Evolutionary conservation across 495 filamentous ascomycete genomes (phyloP).

Genomic region (Neurospora sp.): DNA sequence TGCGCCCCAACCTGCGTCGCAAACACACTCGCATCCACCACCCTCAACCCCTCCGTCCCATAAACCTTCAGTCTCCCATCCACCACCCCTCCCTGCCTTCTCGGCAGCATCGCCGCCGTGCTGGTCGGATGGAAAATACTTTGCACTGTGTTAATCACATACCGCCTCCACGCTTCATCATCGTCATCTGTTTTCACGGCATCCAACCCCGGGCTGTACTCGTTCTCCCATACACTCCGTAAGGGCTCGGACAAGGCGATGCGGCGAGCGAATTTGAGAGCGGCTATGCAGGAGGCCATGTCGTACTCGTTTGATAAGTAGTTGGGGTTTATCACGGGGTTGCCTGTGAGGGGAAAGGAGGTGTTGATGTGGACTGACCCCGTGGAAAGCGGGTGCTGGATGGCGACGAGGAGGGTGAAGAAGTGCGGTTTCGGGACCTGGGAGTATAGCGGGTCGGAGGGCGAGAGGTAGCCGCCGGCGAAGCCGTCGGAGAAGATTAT

Average conservation of each 20-base stretch:
- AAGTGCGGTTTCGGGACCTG: slow-evolving; percentile 16
- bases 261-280: slow-evolving; percentile 11
- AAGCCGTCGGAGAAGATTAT: slow-evolving; percentile 23
- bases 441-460: slow-evolving; percentile 14
- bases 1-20: slow-evolving; percentile 22
- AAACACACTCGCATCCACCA: slow-evolving; percentile 26
- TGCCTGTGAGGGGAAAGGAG: not conserved
- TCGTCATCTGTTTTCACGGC: slow-evolving; percentile 9
- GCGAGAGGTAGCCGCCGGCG: too few relatives aligned
- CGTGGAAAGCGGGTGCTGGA: slow-evolving; percentile 38
- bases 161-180: slow-evolving; percentile 9
- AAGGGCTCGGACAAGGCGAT: slow-evolving; percentile 13
- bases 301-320: slow-evolving; percentile 20
- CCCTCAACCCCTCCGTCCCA: slow-evolving; percentile 24
- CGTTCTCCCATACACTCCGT: slow-evolving; percentile 10
- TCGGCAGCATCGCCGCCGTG: slow-evolving; percentile 40
- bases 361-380: slow-evolving; percentile 43
- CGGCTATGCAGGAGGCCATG: slow-evolving; percentile 6
- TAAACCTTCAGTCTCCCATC: slow-evolving; percentile 36
- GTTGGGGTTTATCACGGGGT: slow-evolving; percentile 15
- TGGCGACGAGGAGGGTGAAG: slow-evolving; percentile 24
- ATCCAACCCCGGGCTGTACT: slow-evolving; percentile 18
- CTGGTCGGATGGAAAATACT: slow-evolving; percentile 26
- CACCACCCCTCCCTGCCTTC: slow-evolving; percentile 36
- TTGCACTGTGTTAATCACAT: slow-evolving; percentile 6